Evolutionary conservation across 2,329 filamentous ascomycete species (phyloP), one percentile per base, ranked within the genome.

Genomic region (Aspergillus amoenus): DNA sequence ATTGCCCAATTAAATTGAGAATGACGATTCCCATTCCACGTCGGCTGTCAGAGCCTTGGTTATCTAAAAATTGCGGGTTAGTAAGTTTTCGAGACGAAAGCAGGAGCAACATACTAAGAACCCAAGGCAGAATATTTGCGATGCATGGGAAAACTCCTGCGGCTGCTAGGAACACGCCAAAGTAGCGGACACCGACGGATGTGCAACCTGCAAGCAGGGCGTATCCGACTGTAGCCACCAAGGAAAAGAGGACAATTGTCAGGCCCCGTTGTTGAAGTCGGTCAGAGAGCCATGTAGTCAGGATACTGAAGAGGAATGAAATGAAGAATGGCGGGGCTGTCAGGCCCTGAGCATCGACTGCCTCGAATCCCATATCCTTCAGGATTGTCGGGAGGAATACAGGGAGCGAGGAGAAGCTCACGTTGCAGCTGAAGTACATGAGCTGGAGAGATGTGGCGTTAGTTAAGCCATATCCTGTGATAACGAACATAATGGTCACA

Each of bases 311-410:
- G 12, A 88, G 64, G 68, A 88, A 90, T 1, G 87, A 81, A 15
- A 88, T 71, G 64, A 91, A 84, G 70, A 88, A 90, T 0, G 88
- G 87, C 1, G 88, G 88, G 0, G 88, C 87, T 0, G 87, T 87
- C 12, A 92, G 80, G 1, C 88, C 89, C 72, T 92, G 88, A 0
- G 89, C 86, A 57, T 85, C 78, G 59, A 90, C 81, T 13, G 81
- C 76, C 0, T 81, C 82, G 72, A 87, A 91, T 9, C 88, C 88
- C 85, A 91, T 89, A 54, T 83, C 78, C 48, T 79, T 73, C 13
- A 88, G 75, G 61, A 88, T 86, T 2, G 84, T 82, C 0, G 86
- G 86, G 2, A 88, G 77, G 64, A 88, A 89, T 2, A 87, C 84
- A 0, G 86, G 84, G 4, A 88, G 77, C 2, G 83, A 86, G 5